Percentiles rank a stretch among this genome's conserved stretches.
Conservation (phyloP, 352 stramenopile genomes). For the Phytophthora idaei region DNA sequence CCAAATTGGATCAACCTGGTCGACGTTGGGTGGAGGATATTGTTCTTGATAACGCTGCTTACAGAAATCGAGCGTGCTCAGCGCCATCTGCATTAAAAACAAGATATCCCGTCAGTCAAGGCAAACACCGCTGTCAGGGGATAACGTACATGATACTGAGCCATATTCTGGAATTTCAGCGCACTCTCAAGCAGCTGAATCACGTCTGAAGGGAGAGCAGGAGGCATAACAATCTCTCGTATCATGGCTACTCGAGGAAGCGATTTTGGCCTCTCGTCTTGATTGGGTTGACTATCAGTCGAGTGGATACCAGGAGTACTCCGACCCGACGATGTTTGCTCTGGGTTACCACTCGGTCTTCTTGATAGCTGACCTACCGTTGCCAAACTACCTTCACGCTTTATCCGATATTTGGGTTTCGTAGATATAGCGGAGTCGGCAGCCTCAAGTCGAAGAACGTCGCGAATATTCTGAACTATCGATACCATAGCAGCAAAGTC, state of each 20-base stretch:
- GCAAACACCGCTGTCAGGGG: neutral
- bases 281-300: neutral
- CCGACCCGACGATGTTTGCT: constrained; percentile 2
- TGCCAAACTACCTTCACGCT: constrained; percentile 27
- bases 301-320: neutral
- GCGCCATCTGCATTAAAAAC: constrained; percentile 54
- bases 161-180: constrained; percentile 70
- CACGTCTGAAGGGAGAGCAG: constrained; percentile 40
- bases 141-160: constrained; percentile 60
- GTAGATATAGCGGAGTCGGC: constrained; percentile 16
- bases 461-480: constrained; percentile 40
- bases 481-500: constrained; percentile 23
- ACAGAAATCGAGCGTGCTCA: constrained; percentile 55
- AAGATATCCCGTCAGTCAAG: neutral
- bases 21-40: neutral
- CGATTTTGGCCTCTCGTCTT: constrained; percentile 7
- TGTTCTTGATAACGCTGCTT: constrained; percentile 41
- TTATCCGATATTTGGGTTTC: constrained; percentile 27
- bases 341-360: constrained; percentile 13
- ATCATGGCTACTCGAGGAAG: constrained; percentile 63
- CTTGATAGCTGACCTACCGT: constrained; percentile 13
- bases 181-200: constrained; percentile 58
- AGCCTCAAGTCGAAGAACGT: constrained; percentile 30
- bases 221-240: constrained; percentile 57
- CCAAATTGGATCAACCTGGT: constrained; percentile 15